Evolutionary conservation across 805 yeast species (phyloP).

Genomic region (Teunomyces stri): DNA sequence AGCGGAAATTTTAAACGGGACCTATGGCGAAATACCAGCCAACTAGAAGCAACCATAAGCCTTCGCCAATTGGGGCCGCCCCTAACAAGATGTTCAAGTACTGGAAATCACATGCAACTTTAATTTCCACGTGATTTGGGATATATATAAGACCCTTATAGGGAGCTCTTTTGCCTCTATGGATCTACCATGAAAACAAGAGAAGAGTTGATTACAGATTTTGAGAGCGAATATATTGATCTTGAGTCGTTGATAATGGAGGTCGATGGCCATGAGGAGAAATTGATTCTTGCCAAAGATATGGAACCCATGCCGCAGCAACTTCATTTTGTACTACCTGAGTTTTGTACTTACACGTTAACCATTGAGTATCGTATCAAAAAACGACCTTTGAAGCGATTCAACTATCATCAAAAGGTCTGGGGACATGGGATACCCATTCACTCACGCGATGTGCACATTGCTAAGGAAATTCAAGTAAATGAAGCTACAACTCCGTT

Average conservation of each 20-base stretch:
- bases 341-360: conserved; percentile 20
- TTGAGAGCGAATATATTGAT: conserved; percentile 23
- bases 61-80: background rate
- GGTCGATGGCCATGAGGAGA: conserved; percentile 25
- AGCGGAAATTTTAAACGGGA: conserved; percentile 20
- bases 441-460: conserved; percentile 16
- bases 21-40: conserved; percentile 15
- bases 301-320: conserved; percentile 26
- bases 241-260: conserved; percentile 24
- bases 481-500: conserved; percentile 16
- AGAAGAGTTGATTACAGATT: conserved; percentile 14
- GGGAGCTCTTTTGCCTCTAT: background rate
- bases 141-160: background rate
- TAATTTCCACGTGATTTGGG: background rate
- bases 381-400: conserved; percentile 17
- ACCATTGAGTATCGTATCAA: conserved; percentile 23
- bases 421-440: conserved; percentile 26
- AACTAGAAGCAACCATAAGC: background rate
- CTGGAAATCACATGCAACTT: background rate
- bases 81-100: background rate
- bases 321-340: conserved; percentile 24
- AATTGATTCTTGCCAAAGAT: conserved; percentile 17
- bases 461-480: conserved; percentile 14
- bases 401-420: conserved; percentile 27
- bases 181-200: conserved; percentile 4